Conservation (phyloP, 2,329 filamentous ascomycete species). For the Xylaria sp. region DNA sequence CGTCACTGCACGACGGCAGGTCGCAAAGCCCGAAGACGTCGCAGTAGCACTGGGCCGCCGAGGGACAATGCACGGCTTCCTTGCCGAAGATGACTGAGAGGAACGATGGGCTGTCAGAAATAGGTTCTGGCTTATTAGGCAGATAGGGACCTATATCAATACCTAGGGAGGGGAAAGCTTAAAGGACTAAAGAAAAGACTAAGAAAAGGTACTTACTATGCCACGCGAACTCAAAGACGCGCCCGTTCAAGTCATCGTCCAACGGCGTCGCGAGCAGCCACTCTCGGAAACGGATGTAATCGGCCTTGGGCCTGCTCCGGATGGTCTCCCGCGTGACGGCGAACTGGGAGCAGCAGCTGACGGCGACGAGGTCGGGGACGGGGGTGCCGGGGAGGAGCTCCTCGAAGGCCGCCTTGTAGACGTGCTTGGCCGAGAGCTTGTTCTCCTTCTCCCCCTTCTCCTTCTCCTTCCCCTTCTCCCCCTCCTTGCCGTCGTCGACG, state of each 20-base stretch:
- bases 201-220: constrained; percentile 58
- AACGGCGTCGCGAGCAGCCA: constrained; percentile 69
- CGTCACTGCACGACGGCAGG: constrained; percentile 51
- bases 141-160: too few relatives aligned
- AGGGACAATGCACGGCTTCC: constrained; percentile 68
- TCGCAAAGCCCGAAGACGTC: constrained; percentile 71
- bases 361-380: constrained; percentile 62
- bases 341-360: constrained; percentile 74
- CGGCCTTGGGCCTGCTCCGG: constrained; percentile 57
- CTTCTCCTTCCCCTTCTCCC: too few relatives aligned
- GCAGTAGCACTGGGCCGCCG: constrained; percentile 71
- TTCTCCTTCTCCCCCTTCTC: too few relatives aligned
- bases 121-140: not conserved
- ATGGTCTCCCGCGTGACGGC: constrained; percentile 66
- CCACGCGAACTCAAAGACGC: constrained; percentile 73
- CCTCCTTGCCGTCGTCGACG: constrained; percentile 51
- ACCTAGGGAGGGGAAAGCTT: not conserved
- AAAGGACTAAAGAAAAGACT: not conserved
- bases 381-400: constrained; percentile 54
- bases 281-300: constrained; percentile 66
- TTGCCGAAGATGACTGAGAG: constrained; percentile 69
- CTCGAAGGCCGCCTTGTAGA: constrained; percentile 56
- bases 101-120: constrained; percentile 52
- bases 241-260: constrained; percentile 64
- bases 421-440: constrained; percentile 53